Base-by-base conservation (phyloP, 768 basidiomycete genomes). In the Podaxis mareebaensis region DNA sequence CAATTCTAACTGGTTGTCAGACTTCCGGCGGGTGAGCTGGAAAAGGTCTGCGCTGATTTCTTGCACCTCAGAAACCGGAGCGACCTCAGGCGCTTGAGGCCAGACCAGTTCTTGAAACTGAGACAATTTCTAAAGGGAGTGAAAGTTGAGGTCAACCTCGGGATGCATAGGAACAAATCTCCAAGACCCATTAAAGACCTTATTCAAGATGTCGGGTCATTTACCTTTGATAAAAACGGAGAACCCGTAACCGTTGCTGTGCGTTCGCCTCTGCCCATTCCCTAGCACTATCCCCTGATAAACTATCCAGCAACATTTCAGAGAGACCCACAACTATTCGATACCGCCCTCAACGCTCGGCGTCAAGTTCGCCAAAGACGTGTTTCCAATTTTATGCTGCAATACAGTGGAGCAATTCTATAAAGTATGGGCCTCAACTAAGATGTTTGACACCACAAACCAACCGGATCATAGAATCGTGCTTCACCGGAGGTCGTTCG, bases 401-500 rank as follows among this genome's bases (percentile, higher is more conserved):
- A 61, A 20, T 7, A 75, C 75, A 3, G 57, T 66, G 2, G 66
- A 72, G 17, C 75, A 77, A 40, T 51, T 76, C 3, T 76, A 71
- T 57, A 72, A 73, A 64, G 76, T 74, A 51, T 52, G 44, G 15
- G 2, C 17, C 4, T 15, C 7, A 7, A 33, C 17, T 17, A 10
- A 8, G 20, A 33, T 12, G 22, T 22, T 22, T 4, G 17, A 4
- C 28, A 51, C 12, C 22, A n/a, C 33, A 63, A 40, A 44, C 17
- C 46, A 30, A 51, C 10, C 20, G 3, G 8, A 28, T 20, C 51
- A 20, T 30, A 77, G 74, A 73, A 71, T 42, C 71, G 71, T 55
- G 60, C 74, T 3, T 67, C 73, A 0, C 73, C 75, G 1, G 73
- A 77, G 4, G 67, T 74, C 22, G 69, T 76, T 24, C 59, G 71